Evolutionary conservation across 768 basidiomycete species (phyloP).

Genomic region (Tylopilus intermedius): DNA sequence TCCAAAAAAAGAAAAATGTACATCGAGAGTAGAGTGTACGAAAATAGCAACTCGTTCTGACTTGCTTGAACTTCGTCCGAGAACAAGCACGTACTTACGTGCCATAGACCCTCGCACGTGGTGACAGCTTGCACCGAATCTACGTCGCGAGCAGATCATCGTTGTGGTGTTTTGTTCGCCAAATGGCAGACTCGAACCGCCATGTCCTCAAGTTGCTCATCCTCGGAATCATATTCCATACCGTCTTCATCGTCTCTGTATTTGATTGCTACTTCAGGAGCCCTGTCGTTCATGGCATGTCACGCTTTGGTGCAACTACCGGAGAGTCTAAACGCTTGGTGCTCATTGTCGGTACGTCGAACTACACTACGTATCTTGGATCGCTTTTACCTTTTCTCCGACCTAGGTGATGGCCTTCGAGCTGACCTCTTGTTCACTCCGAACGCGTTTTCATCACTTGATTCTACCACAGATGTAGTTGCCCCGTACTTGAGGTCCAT

Average conservation of each 20-base stretch:
- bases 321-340: constrained; percentile 69
- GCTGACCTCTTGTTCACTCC: constrained; percentile 72
- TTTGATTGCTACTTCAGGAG: constrained; percentile 90
- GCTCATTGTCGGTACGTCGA: constrained; percentile 64
- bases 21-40: too few relatives aligned
- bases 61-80: background rate
- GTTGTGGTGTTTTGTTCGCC: constrained; percentile 1
- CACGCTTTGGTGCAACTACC: constrained; percentile 40
- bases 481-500: constrained; percentile 75
- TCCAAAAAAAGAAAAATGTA: too few relatives aligned
- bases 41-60: background rate
- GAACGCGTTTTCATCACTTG: constrained; percentile 50
- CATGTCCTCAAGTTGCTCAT: constrained; percentile 42
- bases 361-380: background rate
- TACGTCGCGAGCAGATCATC: background rate
- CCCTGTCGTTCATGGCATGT: constrained; percentile 77
- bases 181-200: constrained; percentile 13
- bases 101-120: too few relatives aligned
- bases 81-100: too few relatives aligned
- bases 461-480: constrained; percentile 52
- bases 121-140: too few relatives aligned
- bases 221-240: constrained; percentile 71
- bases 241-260: constrained; percentile 63
- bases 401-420: constrained; percentile 72
- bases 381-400: background rate